Conservation (phyloP, 2,329 filamentous ascomycete species). For the Neobulgaria alba region DNA sequence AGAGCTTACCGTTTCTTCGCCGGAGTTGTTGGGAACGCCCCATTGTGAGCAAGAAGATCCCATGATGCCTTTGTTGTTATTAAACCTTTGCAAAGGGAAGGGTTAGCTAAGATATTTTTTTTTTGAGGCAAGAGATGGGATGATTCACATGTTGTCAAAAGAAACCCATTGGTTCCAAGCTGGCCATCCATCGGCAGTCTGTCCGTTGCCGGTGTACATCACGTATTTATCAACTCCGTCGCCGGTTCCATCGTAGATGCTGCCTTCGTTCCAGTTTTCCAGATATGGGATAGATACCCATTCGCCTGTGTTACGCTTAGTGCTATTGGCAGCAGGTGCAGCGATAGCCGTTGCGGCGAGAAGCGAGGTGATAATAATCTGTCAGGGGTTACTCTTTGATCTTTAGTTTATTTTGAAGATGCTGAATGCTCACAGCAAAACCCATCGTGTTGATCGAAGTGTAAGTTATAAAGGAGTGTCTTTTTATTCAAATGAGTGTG, state of each 20-base stretch:
- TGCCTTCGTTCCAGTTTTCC: neutral
- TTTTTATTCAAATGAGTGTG: neutral
- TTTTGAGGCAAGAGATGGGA: neutral
- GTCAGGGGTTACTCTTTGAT: neutral
- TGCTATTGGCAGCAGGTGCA: neutral
- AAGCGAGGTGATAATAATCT: too few species aligned
- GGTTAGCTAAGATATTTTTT: neutral
- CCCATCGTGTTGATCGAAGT: neutral
- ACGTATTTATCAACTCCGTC: neutral
- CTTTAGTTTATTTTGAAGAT: neutral
- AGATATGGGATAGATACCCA: neutral
- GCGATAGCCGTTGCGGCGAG: neutral
- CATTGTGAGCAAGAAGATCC: neutral
- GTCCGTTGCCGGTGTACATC: neutral
- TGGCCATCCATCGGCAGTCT: slow-evolving; percentile 1
- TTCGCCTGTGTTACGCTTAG: neutral
- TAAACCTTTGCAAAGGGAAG: neutral
- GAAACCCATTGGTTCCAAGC: neutral
- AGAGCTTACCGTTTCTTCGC: neutral
- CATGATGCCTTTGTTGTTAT: neutral
- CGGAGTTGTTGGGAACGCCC: neutral
- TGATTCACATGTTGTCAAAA: slow-evolving; percentile 3
- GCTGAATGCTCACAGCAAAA: neutral
- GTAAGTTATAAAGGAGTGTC: neutral
- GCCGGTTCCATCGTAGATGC: slow-evolving; percentile 1